Conservation (phyloP, 2,329 filamentous ascomycete genomes). For the Ceratocystis huliohia region DNA sequence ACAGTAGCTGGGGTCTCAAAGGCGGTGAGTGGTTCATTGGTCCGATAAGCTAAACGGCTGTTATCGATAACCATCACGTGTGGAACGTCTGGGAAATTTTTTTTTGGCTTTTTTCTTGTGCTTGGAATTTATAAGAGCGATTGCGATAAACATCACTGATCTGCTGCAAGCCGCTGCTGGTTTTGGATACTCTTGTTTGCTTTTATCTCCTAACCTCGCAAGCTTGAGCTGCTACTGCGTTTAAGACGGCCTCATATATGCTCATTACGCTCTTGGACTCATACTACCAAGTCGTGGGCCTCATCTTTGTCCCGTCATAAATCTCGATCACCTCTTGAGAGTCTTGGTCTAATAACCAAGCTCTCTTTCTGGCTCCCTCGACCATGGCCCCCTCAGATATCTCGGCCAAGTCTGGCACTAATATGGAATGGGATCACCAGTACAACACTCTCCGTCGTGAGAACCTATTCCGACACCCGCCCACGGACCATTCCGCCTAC, state of each 20-base stretch:
- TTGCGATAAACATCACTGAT: slow-evolving; percentile 15
- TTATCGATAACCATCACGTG: slow-evolving; percentile 21
- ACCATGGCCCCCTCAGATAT: slow-evolving; percentile 18
- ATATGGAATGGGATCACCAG: slow-evolving; percentile 67
- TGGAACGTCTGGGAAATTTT: slow-evolving; percentile 18
- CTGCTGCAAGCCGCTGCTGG: background rate
- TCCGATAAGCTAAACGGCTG: slow-evolving; percentile 8
- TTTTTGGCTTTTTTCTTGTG: slow-evolving; percentile 14
- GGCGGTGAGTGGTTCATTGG: slow-evolving; percentile 15
- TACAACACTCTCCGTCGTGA: slow-evolving; percentile 80
- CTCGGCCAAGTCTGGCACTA: slow-evolving; percentile 33
- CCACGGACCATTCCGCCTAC: slow-evolving; percentile 76
- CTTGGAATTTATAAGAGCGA: background rate
- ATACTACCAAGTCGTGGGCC: too few relatives aligned
- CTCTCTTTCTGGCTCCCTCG: slow-evolving; percentile 11
- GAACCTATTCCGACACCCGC: slow-evolving; percentile 77
- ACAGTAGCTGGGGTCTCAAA: background rate
- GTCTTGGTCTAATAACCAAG: slow-evolving; percentile 14
- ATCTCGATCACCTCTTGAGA: background rate
- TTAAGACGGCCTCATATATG: background rate
- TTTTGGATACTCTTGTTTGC: background rate
- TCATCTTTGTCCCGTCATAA: background rate
- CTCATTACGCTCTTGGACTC: too few relatives aligned
- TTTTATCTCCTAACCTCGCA: background rate
- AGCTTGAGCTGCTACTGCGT: background rate